Evolutionary conservation across 768 basidiomycete genomes (phyloP).

Genomic region (Amanita thiersii): DNA sequence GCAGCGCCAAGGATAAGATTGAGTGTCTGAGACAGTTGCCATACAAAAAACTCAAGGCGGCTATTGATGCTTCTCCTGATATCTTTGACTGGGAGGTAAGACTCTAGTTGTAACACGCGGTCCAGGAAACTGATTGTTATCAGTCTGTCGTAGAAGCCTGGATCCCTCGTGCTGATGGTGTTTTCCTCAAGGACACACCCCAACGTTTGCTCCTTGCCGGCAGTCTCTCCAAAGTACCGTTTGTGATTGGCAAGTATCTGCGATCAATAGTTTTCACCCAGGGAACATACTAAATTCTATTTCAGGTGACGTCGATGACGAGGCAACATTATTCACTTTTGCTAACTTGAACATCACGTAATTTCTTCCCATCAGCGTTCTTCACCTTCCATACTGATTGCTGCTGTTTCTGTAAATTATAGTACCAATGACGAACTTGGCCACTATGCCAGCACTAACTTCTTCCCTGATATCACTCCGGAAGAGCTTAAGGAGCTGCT

Average conservation of each 20-base stretch:
- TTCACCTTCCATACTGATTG: too few relatives aligned
- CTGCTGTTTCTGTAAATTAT: too few relatives aligned
- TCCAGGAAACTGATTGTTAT: too few relatives aligned
- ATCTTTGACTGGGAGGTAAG: conserved; percentile 36
- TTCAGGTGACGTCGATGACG: conserved; percentile 45
- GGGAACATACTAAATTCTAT: background rate
- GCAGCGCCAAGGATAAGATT: conserved; percentile 29
- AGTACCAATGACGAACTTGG: too few relatives aligned
- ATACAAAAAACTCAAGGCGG: conserved; percentile 24
- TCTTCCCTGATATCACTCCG: background rate
- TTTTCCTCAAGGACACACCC: conserved; percentile 35
- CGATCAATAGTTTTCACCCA: too few relatives aligned
- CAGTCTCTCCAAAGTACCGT: conserved; percentile 37
- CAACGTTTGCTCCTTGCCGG: conserved; percentile 33
- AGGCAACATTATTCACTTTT: conserved; percentile 43
- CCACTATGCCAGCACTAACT: background rate
- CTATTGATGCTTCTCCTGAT: conserved; percentile 33
- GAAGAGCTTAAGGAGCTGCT: background rate
- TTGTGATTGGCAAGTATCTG: conserved; percentile 36
- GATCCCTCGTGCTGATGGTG: conserved; percentile 44
- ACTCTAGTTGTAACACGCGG: background rate
- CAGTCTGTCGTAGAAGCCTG: conserved; percentile 37
- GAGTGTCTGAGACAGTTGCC: conserved; percentile 33
- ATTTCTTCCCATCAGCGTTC: conserved; percentile 3
- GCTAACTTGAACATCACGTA: conserved; percentile 36